phyloP scores from a whole-genome alignment of 106 monocot species.

The Gastrodia elata region DNA sequence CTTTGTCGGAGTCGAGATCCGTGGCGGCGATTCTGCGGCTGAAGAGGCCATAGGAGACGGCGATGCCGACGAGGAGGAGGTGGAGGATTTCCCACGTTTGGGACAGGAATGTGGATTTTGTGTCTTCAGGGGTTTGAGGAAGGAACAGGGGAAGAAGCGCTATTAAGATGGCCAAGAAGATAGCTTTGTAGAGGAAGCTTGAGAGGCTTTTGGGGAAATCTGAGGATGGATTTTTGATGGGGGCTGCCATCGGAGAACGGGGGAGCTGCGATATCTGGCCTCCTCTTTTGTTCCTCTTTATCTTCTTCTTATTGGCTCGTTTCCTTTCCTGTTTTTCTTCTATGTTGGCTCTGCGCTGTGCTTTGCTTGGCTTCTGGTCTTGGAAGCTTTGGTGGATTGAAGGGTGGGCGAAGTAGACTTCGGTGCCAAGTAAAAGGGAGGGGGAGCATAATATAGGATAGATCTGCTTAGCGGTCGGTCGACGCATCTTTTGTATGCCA shows the following conservation, averaged over 20 bases:
- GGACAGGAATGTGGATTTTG: constrained; percentile 38
- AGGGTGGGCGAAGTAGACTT: constrained; percentile 4
- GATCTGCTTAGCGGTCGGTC: no score
- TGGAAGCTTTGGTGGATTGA: background rate
- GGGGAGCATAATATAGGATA: no score
- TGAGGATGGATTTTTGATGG: constrained; percentile 1
- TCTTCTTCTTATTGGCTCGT: background rate
- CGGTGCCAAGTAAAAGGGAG: constrained; percentile 1
- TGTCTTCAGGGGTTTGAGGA: constrained; percentile 21
- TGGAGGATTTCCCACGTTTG: constrained; percentile 69
- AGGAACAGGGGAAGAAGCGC: constrained; percentile 48
- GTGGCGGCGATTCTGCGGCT: constrained; percentile 43
- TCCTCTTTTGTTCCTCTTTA: background rate
- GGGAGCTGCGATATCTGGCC: background rate
- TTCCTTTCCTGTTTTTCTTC: background rate
- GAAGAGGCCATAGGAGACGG: constrained; percentile 82
- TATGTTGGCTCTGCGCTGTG: background rate
- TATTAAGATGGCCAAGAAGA: constrained; percentile 33
- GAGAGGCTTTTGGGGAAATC: constrained; percentile 10
- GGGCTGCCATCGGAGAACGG: constrained; percentile 38
- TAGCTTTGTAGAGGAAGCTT: constrained; percentile 32
- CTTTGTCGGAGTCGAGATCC: constrained; percentile 14
- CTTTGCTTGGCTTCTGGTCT: constrained; percentile 6
- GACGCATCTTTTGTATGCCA: no score
- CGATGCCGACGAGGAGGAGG: constrained; percentile 76